phyloP scores from a whole-genome alignment of 208 protist genomes.

The Acanthamoeba triangularis region DNA sequence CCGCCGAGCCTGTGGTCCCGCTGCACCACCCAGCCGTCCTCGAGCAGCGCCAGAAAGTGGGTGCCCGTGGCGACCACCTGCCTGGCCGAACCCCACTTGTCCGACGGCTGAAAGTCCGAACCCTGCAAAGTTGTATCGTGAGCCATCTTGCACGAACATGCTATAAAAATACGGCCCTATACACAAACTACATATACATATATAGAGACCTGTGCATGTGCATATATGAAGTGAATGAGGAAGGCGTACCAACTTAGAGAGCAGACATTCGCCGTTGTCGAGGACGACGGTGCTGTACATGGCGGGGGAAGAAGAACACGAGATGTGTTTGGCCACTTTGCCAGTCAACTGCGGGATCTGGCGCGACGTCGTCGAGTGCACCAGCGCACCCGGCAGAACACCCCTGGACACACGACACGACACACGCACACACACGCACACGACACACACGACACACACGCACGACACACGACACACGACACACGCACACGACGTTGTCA shows the following conservation, averaged over 20 bases:
- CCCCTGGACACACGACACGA: background rate
- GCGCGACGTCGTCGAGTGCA: background rate
- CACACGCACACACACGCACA: no score
- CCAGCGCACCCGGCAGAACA: background rate
- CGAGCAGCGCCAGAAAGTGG: background rate
- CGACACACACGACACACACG: no score
- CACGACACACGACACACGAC: no score
- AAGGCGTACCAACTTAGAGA: background rate
- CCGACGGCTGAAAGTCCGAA: background rate
- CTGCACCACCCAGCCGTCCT: slow-evolving; percentile 13
- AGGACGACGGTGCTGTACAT: background rate
- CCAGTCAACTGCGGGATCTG: background rate
- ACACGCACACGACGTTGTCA: background rate
- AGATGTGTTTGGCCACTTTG: background rate
- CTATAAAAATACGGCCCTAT: background rate
- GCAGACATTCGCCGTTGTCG: background rate
- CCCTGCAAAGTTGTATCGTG: background rate
- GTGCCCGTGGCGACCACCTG: background rate
- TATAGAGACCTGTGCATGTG: background rate
- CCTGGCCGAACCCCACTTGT: background rate
- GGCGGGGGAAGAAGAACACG: background rate
- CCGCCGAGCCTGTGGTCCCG: background rate
- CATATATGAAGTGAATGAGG: background rate
- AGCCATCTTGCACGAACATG: background rate
- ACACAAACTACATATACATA: background rate